Evolutionary conservation across 495 filamentous ascomycete genomes (phyloP).

Genomic region (Cladorrhinum samala): DNA sequence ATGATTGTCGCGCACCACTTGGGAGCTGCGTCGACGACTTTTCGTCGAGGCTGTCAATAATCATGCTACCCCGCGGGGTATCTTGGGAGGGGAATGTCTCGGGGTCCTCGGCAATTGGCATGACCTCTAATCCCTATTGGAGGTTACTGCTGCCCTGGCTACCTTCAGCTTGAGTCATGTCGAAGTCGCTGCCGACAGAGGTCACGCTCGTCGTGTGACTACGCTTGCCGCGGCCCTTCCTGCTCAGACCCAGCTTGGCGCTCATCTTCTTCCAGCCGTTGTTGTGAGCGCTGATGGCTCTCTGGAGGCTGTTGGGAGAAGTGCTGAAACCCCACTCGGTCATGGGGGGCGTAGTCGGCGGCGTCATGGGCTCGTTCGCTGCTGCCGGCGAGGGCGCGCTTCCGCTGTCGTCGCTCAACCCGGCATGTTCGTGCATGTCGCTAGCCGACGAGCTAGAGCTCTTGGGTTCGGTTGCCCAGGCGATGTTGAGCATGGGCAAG

Average conservation of each 20-base stretch:
- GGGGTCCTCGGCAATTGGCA: constrained; percentile 37
- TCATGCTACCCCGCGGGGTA: constrained; percentile 15
- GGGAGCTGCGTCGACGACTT: constrained; percentile 13
- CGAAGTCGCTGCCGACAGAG: constrained; percentile 22
- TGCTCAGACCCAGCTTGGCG: constrained; percentile 65
- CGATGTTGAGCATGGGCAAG: constrained; percentile 38
- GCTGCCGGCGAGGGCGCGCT: constrained; percentile 45
- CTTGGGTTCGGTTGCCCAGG: constrained; percentile 28
- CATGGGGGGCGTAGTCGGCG: constrained; percentile 76
- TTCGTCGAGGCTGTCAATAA: constrained; percentile 7
- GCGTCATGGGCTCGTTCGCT: constrained; percentile 70
- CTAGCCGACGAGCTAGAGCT: constrained; percentile 36
- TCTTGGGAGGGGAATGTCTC: constrained; percentile 19
- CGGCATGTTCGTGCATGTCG: constrained; percentile 27
- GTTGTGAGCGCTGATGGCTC: constrained; percentile 44
- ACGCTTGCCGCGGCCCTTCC: constrained; percentile 43
- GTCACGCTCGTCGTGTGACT: constrained; percentile 33
- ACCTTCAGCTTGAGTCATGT: constrained; percentile 23
- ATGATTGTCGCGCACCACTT: constrained; percentile 9
- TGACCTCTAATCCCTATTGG: constrained; percentile 52
- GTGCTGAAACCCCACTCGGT: constrained; percentile 50
- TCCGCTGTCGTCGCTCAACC: constrained; percentile 45
- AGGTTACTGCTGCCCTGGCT: constrained; percentile 27
- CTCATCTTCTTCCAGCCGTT: constrained; percentile 82
- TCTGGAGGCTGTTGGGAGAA: constrained; percentile 46